Base-by-base conservation (phyloP, 192 early-diverging fungal species). In the Gonapodya sp. region DNA sequence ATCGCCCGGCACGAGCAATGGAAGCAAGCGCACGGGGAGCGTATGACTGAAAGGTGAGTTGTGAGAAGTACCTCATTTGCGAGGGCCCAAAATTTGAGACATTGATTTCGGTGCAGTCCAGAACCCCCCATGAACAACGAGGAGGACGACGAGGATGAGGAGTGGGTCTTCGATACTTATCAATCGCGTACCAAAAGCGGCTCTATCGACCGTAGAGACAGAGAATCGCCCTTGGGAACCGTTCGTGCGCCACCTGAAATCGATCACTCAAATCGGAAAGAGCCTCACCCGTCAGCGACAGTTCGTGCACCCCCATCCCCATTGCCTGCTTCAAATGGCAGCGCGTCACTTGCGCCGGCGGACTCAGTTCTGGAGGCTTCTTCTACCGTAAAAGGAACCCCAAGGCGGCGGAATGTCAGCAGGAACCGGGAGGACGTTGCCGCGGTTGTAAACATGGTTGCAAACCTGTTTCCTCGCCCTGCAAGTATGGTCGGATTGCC, bases 1-100 rank as follows among this genome's bases (percentile, higher is more conserved):
- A 89, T 94, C 14, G 85, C 83, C 0, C 85, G 88, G 31, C 92
- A 92, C 81, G 87, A 92, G 18, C 78, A 86, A 36, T 94, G 92
- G 90, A 75, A 36, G 64, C 77, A 64, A 24, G 46, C 46, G 24
- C 46, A 64, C 24, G 46, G 46, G 24, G 46, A 64, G 46, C 8
- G 46, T 8, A 64, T 64, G 8, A 8, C 46, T 16, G 46, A 64
- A 24, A 64, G 8, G 46, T 64, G 24, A 8, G 46, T 64, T 64
- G 8, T 64, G 46, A 64, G 46, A 8, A 8, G 8, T 24, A 64
- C 24, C 46, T 64, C 46, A 64, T 64, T 8, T 64, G n/a, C n/a
- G n/a, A n/a, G n/a, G n/a, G n/a, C n/a, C n/a, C n/a, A n/a, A n/a
- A n/a, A n/a, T n/a, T n/a, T n/a, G n/a, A n/a, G n/a, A n/a, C n/a